Evolutionary conservation across 75 land plant species (phyloP).

Genomic region (Isoetes taiwanensis): DNA sequence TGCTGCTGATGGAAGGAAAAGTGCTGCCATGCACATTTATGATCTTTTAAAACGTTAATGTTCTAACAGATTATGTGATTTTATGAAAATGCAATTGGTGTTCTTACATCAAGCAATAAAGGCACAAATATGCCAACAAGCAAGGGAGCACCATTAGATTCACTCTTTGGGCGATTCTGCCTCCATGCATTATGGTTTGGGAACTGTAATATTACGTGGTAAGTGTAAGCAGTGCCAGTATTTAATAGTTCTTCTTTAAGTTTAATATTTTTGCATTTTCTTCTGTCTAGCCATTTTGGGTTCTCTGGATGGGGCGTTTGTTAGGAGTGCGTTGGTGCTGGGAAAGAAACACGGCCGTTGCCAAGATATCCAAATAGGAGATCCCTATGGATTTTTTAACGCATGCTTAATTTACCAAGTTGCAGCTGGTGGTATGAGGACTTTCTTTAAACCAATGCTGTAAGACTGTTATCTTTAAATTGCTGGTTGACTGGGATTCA

Average conservation of each 20-base stretch:
- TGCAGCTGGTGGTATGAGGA: constrained; percentile 98
- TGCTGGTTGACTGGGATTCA: too few relatives aligned
- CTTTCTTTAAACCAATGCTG: too few relatives aligned
- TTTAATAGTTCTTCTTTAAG: background rate
- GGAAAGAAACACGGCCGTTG: constrained; percentile 80
- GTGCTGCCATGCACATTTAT: too few relatives aligned
- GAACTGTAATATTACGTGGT: constrained; percentile 86
- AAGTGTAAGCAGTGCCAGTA: constrained; percentile 7
- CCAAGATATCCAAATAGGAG: constrained; percentile 47
- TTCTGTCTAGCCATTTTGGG: constrained; percentile 62
- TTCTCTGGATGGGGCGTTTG: constrained; percentile 88
- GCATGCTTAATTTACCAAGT: constrained; percentile 80
- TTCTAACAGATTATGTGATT: too few relatives aligned
- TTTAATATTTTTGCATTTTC: background rate
- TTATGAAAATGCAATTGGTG: too few relatives aligned
- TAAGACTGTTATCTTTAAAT: too few relatives aligned
- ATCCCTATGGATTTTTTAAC: constrained; percentile 50
- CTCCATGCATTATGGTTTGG: constrained; percentile 92
- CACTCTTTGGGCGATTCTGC: constrained; percentile 92
- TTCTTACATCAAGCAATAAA: too few relatives aligned
- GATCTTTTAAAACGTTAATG: too few relatives aligned
- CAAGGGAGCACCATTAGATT: constrained; percentile 80
- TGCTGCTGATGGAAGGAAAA: too few relatives aligned
- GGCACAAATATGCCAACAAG: too few relatives aligned
- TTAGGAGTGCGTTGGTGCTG: constrained; percentile 95